Evolutionary conservation across 1,139 yeast species (phyloP).

Genomic region (Groenewaldozyma auringiensis): DNA sequence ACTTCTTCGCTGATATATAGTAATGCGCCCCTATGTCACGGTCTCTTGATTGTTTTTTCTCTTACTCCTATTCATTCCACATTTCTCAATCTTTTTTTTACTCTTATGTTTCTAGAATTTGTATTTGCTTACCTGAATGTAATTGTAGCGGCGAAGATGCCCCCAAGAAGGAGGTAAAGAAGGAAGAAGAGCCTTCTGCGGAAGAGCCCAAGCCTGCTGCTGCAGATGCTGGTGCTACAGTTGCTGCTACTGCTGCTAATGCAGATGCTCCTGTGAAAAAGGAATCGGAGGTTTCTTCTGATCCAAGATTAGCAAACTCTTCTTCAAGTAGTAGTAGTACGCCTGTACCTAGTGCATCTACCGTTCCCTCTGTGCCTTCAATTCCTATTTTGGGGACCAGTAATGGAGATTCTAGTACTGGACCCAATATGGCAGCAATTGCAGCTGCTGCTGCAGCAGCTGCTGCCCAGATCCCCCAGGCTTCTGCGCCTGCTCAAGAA

Average conservation of each 20-base stretch:
- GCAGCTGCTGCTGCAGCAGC: conserved; percentile 8
- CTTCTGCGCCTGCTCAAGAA: conserved; percentile 17
- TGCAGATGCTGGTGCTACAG: conserved; percentile 14
- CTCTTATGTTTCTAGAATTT: background rate
- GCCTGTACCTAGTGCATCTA: background rate
- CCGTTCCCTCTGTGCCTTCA: background rate
- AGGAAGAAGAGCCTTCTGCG: no score
- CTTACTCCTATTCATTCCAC: background rate
- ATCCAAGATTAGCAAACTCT: conserved; percentile 11
- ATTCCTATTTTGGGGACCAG: background rate
- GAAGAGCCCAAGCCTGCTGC: conserved; percentile 9
- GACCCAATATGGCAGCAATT: conserved; percentile 8
- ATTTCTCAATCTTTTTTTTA: conserved; percentile 4
- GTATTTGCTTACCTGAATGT: conserved; percentile 2
- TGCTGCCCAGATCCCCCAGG: conserved; percentile 13
- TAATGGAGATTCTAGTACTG: background rate
- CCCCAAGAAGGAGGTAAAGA: conserved; percentile 13
- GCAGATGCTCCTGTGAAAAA: background rate
- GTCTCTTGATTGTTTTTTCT: conserved; percentile 5
- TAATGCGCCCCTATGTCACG: conserved; percentile 21
- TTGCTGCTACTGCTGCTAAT: conserved; percentile 9
- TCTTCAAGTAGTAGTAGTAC: no score
- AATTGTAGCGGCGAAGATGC: conserved; percentile 30
- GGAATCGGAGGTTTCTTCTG: conserved; percentile 4
- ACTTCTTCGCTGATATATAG: conserved; percentile 70